Evolutionary conservation across 352 stramenopile species (phyloP), one percentile per base, ranked within the genome.

Genomic region (Phytophthora aleatoria): DNA sequence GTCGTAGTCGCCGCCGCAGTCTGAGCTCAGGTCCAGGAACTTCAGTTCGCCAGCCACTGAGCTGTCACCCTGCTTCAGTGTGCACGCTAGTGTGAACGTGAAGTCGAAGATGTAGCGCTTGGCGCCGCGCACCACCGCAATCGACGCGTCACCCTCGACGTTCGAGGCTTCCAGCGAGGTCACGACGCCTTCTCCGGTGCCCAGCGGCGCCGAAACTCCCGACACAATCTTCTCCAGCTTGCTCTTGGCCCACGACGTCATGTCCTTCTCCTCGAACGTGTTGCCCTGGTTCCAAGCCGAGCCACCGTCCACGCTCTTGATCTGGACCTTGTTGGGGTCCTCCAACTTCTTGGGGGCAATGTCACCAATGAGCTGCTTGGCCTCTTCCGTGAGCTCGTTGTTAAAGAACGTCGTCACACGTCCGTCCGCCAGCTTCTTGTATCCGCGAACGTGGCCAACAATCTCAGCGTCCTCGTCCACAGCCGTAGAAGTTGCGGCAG

Each of bases 401-500:
- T 99, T 98, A 77, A 99, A 99, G 63, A 98, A 99, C 15, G 96
- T 99, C 47, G 97, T 99, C 61, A 97, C 98, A 58, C 97, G 97
- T 28, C 97, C 97, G 66, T 99, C 94, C n/a, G 86, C 82, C 28
- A 97, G 91, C 73, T 97, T 98, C 79, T 98, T 98, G 84, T 99
- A 99, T 12, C 96, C 96, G 31, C 95, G 79, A 43, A 98, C 75
- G 10, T 87, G 63, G 38, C 64, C 73, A 16, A 69, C 69, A 15
- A 91, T 76, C 12, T 90, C 78, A 9, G 44, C 52, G 27, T 96
- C 88, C 1, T 94, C 85, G 3, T 91, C 87, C 13, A 74, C 49
- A 0, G 77, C 66, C 13, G 66, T 67, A 12, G 70, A 70, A 20
- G 8, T 41, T 6, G 41, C 12, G 50, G 57, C 27, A 24, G 43